These are phyloP conservation scores for Trichoderma orchidacearum DNA, from an alignment of 495 filamentous ascomycete species.

Conservation along the genomic window DNA sequence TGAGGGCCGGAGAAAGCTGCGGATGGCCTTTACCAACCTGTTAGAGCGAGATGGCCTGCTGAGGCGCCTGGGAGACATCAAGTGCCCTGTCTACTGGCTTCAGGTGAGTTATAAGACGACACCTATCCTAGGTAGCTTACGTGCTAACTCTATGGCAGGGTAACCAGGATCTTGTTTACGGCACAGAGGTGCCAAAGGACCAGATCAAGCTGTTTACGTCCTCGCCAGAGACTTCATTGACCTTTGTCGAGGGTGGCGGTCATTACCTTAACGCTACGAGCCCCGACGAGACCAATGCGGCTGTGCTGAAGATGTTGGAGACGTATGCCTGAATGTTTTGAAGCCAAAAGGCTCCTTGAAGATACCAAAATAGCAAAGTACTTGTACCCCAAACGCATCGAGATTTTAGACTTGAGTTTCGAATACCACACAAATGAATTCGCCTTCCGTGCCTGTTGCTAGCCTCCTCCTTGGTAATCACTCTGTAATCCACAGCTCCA, in stretches of 20 bases:
- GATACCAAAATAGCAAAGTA: too few species aligned
- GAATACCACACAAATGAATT: too few species aligned
- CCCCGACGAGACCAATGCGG: conserved; percentile 38
- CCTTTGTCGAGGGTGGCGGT: conserved; percentile 34
- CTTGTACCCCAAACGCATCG: too few species aligned
- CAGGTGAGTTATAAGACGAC: conserved; percentile 26
- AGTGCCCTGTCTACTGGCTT: conserved; percentile 49
- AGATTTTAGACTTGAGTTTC: too few species aligned
- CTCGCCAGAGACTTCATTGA: conserved; percentile 33
- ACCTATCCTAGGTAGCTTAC: neutral
- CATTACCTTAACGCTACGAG: conserved; percentile 46
- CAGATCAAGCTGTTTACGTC: conserved; percentile 45
- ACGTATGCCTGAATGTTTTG: conserved; percentile 1
- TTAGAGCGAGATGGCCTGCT: conserved; percentile 46
- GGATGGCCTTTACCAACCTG: conserved; percentile 44
- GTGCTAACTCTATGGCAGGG: conserved; percentile 21
- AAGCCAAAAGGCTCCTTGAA: too few species aligned
- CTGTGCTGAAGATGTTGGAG: conserved; percentile 35
- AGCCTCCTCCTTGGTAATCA: too few species aligned
- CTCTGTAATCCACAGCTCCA: too few species aligned
- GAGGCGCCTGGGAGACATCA: conserved; percentile 36
- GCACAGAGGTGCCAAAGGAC: conserved; percentile 29
- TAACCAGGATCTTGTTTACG: conserved; percentile 39
- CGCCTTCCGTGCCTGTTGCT: too few species aligned
- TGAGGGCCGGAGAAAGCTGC: conserved; percentile 37